Percentiles rank a stretch among this genome's conserved stretches.
phyloP scores from a whole-genome alignment of 768 basidiomycete genomes.

The Glaciozyma martinii region DNA sequence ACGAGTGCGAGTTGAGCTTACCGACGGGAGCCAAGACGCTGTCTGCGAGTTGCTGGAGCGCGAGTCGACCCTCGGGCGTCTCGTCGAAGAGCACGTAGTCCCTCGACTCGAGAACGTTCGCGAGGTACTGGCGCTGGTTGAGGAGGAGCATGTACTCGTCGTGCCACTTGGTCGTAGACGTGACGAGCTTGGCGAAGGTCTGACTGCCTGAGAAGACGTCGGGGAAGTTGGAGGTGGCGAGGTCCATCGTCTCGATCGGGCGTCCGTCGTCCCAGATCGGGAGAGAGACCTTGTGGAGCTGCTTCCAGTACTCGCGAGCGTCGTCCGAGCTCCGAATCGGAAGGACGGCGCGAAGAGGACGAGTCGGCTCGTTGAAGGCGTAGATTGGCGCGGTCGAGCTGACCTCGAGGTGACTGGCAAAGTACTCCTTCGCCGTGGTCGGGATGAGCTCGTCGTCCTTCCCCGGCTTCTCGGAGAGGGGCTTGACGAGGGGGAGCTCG shows the following conservation, averaged over 20 bases:
- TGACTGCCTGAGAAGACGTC: neutral
- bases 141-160: conserved; percentile 55
- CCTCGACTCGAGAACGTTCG: conserved; percentile 45
- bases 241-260: no score
- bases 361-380: neutral
- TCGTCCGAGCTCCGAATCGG: conserved; percentile 31
- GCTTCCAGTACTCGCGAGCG: conserved; percentile 52
- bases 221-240: neutral
- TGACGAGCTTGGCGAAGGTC: neutral
- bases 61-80: conserved; percentile 37
- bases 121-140: conserved; percentile 60
- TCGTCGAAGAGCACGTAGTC: conserved; percentile 46
- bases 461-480: neutral
- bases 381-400: conserved; percentile 6
- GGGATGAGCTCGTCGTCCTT: neutral
- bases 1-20: no score
- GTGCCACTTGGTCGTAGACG: conserved; percentile 45
- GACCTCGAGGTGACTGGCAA: conserved; percentile 17
- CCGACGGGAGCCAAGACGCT: conserved; percentile 48
- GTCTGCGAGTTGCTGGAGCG: conserved; percentile 1
- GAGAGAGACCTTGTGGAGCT: conserved; percentile 46
- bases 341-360: conserved; percentile 10
- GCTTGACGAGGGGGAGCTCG: conserved; percentile 51
- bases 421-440: neutral
- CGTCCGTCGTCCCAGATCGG: neutral